Percentiles rank a stretch among this genome's conserved stretches.
Conservation (phyloP, 2,329 filamentous ascomycete genomes). For the Pezicula radicicola region DNA sequence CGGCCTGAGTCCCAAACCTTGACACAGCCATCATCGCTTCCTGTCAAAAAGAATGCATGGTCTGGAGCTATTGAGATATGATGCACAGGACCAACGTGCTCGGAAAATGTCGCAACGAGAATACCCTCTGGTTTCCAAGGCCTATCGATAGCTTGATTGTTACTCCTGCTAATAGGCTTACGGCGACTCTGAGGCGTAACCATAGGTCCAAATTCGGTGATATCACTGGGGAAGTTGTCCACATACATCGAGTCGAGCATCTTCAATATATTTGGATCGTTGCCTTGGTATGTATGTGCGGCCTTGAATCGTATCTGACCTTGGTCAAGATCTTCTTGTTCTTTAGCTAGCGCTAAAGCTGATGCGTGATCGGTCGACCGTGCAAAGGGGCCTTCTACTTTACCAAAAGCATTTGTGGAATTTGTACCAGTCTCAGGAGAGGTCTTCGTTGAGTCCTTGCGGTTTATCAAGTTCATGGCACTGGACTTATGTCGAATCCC, state of each 20-base stretch:
- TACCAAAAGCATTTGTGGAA: slow-evolving; percentile 62
- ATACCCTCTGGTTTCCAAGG: slow-evolving; percentile 83
- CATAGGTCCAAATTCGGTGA: slow-evolving; percentile 73
- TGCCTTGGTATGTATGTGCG: slow-evolving; percentile 83
- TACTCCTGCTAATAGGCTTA: slow-evolving; percentile 39
- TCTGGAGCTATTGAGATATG: slow-evolving; percentile 82
- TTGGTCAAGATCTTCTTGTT: slow-evolving; percentile 29
- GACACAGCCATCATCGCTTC: slow-evolving; percentile 84
- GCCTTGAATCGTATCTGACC: slow-evolving; percentile 49
- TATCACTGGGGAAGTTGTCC: slow-evolving; percentile 64
- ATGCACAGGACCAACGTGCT: slow-evolving; percentile 81
- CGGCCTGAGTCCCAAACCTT: slow-evolving; percentile 92
- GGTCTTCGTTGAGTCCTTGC: slow-evolving; percentile 56
- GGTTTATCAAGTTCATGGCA: slow-evolving; percentile 58
- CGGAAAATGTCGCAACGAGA: slow-evolving; percentile 82
- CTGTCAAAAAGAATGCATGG: slow-evolving; percentile 92
- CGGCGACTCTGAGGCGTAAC: slow-evolving; percentile 65
- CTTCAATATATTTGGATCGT: slow-evolving; percentile 64
- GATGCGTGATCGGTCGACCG: slow-evolving; percentile 29
- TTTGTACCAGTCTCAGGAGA: slow-evolving; percentile 63
- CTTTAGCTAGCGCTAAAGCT: slow-evolving; percentile 33
- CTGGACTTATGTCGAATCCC: slow-evolving; percentile 55
- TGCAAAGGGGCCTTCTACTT: slow-evolving; percentile 50
- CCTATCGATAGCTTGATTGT: slow-evolving; percentile 37
- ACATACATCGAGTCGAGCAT: slow-evolving; percentile 84